A percentile compares a stretch with the other conserved stretches of the same genome.
Evolutionary conservation across 768 basidiomycete genomes (phyloP).

Genomic region (Gautieria morchelliformis): DNA sequence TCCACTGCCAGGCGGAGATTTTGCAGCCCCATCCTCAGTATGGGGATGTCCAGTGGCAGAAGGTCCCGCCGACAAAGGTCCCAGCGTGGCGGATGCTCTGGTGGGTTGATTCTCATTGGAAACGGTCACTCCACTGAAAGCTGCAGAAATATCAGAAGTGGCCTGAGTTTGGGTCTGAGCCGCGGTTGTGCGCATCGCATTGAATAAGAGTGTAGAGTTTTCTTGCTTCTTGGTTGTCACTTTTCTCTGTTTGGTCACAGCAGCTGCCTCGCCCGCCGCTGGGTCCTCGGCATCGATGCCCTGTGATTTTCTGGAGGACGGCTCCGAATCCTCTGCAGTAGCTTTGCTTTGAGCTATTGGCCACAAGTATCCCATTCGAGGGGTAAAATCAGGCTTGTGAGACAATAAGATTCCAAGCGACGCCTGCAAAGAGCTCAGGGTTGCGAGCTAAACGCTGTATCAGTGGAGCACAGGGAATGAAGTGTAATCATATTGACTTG

Average conservation of each 20-base stretch:
- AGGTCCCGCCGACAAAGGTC: slow-evolving; percentile 25
- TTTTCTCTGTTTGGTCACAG: slow-evolving; percentile 1
- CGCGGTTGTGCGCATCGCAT: slow-evolving; percentile 76
- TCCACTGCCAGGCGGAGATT: slow-evolving; percentile 39
- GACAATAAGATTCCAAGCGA: slow-evolving; percentile 67
- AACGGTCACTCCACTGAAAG: slow-evolving; percentile 12
- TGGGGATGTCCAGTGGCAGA: slow-evolving; percentile 27
- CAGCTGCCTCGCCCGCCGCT: background rate
- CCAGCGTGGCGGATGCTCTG: slow-evolving; percentile 25
- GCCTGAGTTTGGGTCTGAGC: slow-evolving; percentile 28
- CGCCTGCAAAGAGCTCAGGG: slow-evolving; percentile 60
- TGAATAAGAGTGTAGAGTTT: slow-evolving; percentile 58
- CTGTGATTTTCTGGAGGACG: slow-evolving; percentile 17
- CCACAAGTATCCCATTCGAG: slow-evolving; percentile 78
- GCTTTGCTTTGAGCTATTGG: slow-evolving; percentile 42
- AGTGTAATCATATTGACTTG: slow-evolving; percentile 22
- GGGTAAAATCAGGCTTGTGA: slow-evolving; percentile 74
- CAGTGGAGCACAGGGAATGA: background rate
- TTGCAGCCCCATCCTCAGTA: slow-evolving; percentile 36
- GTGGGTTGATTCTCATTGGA: slow-evolving; percentile 20
- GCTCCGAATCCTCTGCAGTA: slow-evolving; percentile 14
- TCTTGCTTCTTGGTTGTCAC: slow-evolving; percentile 42
- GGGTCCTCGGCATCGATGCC: background rate
- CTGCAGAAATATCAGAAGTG: background rate
- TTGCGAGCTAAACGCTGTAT: slow-evolving; percentile 41